Evolutionary conservation across 192 early-diverging fungal species (phyloP), one percentile per base, ranked within the genome.

Genomic region (Entomortierella parvispora): DNA sequence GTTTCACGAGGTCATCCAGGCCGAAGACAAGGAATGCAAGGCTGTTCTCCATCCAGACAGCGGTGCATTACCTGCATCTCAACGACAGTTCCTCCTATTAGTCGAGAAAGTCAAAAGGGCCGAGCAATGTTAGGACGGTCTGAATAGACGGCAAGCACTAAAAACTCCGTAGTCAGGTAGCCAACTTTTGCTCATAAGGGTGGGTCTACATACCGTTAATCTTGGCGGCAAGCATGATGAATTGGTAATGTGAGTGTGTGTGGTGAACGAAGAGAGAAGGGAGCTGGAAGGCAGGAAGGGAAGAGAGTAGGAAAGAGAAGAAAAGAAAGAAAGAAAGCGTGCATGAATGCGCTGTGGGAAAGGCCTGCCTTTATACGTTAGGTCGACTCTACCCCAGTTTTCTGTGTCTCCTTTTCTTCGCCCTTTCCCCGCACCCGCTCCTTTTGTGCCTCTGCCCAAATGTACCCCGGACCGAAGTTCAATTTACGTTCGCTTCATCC

Each of bases 61-160:
- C 6, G 4, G 20, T 46, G 29, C 26, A 8, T 46, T 68, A 77
- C 74, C 74, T 77, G 74, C 74, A 77, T 77, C 65, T 77, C 74
- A 65, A 77, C 74, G 74, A 77, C 74, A 43, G 74, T 77, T 77
- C 74, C 74, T 64, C 74, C 74, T 77, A 63, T 8, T 34, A 22
- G 20, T 33, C 37, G 12, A 48, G 1, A 34, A 43, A 10, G 22
- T 26, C 29, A 58, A 22, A 42, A 3, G 46, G 20, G 4, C 17
- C 12, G 18, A 34, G 32, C 25, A 29, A 18, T 20, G 31, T 33
- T 1, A 63, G 32, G 3, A 25, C 17, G 29, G 20, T 34, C 15
- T 44, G 17, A 56, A 33, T 28, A 23, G 26, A 26, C 23, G 42
- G 26, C 2, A 10, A 23, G 18, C 2, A 0, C 15, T 28, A 11